phyloP scores from a whole-genome alignment of 169 alveolate genomes.

The Perkinsus olseni region DNA sequence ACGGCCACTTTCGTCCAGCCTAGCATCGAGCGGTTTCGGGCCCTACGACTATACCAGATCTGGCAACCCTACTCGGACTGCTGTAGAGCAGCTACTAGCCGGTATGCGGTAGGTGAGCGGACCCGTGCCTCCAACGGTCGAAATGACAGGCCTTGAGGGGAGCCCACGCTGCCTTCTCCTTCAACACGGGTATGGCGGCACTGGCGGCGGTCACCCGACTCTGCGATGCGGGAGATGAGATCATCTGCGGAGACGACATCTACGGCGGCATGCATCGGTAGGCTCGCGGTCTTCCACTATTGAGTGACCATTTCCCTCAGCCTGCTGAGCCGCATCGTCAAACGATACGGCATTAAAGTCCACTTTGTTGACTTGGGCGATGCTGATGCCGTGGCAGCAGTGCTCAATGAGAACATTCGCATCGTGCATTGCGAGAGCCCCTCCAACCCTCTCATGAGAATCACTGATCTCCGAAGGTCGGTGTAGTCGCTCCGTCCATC shows the following conservation, averaged over 20 bases:
- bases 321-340: neutral
- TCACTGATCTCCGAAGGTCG: conserved; percentile 16
- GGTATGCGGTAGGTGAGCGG: neutral
- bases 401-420: conserved; percentile 12
- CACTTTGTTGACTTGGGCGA: neutral
- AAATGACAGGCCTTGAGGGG: conserved; percentile 14
- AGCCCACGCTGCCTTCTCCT: conserved; percentile 33
- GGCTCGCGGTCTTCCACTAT: neutral
- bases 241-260: conserved; percentile 12
- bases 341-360: neutral
- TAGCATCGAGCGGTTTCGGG: conserved; percentile 22
- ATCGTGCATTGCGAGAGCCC: conserved; percentile 28
- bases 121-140: too few species aligned
- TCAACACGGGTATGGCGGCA: conserved; percentile 30
- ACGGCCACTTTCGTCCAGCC: conserved; percentile 31
- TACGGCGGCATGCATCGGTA: conserved; percentile 3
- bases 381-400: neutral
- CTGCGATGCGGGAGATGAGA: neutral
- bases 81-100: conserved; percentile 29
- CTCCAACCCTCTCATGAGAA: conserved; percentile 31
- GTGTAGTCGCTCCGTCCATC: neutral
- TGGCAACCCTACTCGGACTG: conserved; percentile 33
- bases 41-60: conserved; percentile 31
- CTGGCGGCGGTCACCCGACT: neutral
- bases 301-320: neutral